A percentile compares a stretch with the other conserved stretches of the same genome.
Evolutionary conservation across 345 rosid species (phyloP).

Genomic region (Hypericum perforatum): DNA sequence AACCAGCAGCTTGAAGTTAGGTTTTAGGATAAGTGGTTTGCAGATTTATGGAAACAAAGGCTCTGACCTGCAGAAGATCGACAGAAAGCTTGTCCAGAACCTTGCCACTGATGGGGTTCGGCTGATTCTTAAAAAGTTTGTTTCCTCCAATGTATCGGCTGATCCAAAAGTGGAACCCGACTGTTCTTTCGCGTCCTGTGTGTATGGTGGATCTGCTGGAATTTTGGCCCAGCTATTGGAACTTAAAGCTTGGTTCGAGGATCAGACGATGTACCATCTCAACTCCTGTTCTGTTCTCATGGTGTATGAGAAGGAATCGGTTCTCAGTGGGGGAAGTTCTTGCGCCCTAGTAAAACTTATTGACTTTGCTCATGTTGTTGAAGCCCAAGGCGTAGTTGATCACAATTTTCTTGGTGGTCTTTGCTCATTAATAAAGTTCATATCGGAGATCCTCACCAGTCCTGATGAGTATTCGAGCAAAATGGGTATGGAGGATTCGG

Average conservation of each 20-base stretch:
- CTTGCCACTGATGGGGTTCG: slow-evolving; percentile 43
- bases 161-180: slow-evolving; percentile 34
- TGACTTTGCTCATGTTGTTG: slow-evolving; percentile 89
- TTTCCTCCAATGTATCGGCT: slow-evolving; percentile 44
- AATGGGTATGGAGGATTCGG: slow-evolving; percentile 10
- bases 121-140: slow-evolving; percentile 57
- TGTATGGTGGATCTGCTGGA: slow-evolving; percentile 59
- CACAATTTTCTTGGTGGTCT: slow-evolving; percentile 95
- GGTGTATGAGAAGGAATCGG: slow-evolving; percentile 47
- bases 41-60: slow-evolving; percentile 35
- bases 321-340: slow-evolving; percentile 25
- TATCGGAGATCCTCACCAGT: slow-evolving; percentile 48
- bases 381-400: slow-evolving; percentile 77
- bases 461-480: slow-evolving; percentile 30
- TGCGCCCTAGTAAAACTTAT: slow-evolving; percentile 56
- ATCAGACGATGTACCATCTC: slow-evolving; percentile 74
- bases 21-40: slow-evolving; percentile 79
- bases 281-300: slow-evolving; percentile 79
- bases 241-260: slow-evolving; percentile 90
- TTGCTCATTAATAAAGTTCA: slow-evolving; percentile 72
- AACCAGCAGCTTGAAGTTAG: slow-evolving; percentile 43
- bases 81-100: slow-evolving; percentile 34
- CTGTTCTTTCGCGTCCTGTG: slow-evolving; percentile 38
- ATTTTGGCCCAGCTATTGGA: slow-evolving; percentile 65
- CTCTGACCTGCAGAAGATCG: slow-evolving; percentile 57